Evolutionary conservation across 805 yeast genomes (phyloP).

Genomic region (Ogataea trehalophila): DNA sequence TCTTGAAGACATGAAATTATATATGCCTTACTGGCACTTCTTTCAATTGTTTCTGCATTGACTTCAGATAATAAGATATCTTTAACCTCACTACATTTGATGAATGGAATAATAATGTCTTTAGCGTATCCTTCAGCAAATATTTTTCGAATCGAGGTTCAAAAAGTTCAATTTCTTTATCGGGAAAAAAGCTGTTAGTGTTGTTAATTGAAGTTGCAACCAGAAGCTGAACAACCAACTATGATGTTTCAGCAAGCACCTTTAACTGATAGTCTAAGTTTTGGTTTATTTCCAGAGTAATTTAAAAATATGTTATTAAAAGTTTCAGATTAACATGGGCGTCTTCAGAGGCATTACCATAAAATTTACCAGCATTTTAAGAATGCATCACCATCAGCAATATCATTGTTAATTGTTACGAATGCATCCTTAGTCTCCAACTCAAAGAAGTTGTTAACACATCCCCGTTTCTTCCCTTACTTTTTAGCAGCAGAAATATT

Average conservation of each 20-base stretch:
- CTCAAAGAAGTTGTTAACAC: conserved; percentile 87
- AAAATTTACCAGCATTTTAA: conserved; percentile 78
- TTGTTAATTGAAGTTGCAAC: conserved; percentile 43
- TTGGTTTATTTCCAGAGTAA: conserved; percentile 51
- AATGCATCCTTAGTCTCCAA: conserved; percentile 56
- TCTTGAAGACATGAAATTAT: conserved; percentile 70
- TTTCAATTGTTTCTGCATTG: conserved; percentile 51
- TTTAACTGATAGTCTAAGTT: conserved; percentile 61
- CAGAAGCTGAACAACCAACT: conserved; percentile 47
- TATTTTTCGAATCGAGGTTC: conserved; percentile 54
- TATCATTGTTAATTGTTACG: conserved; percentile 48
- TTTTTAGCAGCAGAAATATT: conserved; percentile 5
- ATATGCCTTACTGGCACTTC: conserved; percentile 50
- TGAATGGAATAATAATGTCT: conserved; percentile 50
- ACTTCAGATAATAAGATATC: conserved; percentile 77
- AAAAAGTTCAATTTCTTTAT: conserved; percentile 46
- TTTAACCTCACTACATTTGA: conserved; percentile 60
- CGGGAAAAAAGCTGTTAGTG: conserved; percentile 36
- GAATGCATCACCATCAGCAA: conserved; percentile 43
- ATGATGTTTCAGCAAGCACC: conserved; percentile 45
- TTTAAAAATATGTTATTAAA: conserved; percentile 51
- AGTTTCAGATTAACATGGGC: conserved; percentile 47
- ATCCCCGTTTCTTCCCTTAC: conserved; percentile 44
- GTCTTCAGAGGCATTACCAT: conserved; percentile 47
- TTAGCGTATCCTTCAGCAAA: conserved; percentile 57